These are phyloP conservation scores for Ramaria sp. DNA, from an alignment of 768 basidiomycete species.

Conservation along the genomic window DNA sequence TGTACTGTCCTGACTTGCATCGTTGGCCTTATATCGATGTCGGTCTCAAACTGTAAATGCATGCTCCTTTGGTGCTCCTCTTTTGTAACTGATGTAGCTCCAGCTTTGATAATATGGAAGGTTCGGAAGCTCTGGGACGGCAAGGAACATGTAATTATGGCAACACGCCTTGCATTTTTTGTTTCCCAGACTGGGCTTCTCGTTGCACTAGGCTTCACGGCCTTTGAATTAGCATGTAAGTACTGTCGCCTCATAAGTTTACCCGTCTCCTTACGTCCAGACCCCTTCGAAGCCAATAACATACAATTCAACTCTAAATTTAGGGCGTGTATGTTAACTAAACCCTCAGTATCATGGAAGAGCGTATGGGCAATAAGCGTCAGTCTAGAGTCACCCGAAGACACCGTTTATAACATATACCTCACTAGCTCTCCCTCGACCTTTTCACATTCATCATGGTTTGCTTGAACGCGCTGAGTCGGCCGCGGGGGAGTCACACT, in stretches of 20 bases:
- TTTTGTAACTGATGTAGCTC: constrained; percentile 4
- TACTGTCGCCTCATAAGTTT: neutral
- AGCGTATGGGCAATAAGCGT: neutral
- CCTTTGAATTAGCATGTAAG: neutral
- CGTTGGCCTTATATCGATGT: neutral
- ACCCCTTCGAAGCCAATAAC: no score
- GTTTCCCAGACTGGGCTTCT: neutral
- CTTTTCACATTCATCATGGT: neutral
- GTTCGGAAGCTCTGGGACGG: constrained; percentile 23
- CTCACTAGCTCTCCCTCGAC: neutral
- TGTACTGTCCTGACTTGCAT: neutral
- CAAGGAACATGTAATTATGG: neutral
- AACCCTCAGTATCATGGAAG: neutral
- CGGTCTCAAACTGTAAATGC: neutral
- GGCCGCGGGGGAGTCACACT: neutral
- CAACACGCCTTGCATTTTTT: neutral
- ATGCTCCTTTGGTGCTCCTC: neutral
- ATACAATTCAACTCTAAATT: neutral
- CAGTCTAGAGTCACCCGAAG: neutral
- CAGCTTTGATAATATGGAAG: constrained; percentile 24
- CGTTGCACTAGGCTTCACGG: neutral
- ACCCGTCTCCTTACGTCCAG: neutral
- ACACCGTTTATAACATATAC: neutral
- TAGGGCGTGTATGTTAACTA: neutral
- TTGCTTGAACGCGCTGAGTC: neutral